Base-by-base conservation (phyloP, 2,329 filamentous ascomycete genomes). In the Paecilomyces dactylethromorphus region DNA sequence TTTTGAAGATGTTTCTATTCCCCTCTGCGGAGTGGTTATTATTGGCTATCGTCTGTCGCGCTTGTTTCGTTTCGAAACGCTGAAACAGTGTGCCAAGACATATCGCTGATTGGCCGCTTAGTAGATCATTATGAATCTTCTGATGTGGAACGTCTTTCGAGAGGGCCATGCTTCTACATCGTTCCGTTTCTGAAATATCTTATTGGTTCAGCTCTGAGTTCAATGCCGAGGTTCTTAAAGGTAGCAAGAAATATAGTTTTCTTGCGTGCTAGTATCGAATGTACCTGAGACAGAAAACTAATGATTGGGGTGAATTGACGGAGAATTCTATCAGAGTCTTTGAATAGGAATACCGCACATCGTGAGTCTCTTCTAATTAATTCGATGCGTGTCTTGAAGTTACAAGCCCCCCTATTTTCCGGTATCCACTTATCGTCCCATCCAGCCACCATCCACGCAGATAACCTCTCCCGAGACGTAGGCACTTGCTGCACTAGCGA, bases 391-490 rank as follows among this genome's bases (percentile, higher is more conserved):
- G 2, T 45, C 39, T 18, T 45, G 3, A 18, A 45, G 7, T 18
- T 45, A n/a, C 39, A 45, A 10, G 2, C 3, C 7, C 35, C 18
- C 15, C n/a, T 11, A 5, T 11, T 13, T 22, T 29, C 15, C 7
- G 11, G 13, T 45, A 13, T 10, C 22, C 2, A 8, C 50, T 64
- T 79, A 95, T 79, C 91, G 81, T 1, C 90, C 91, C 91, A 96
- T 95, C 91, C 91, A 96, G 11, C 92, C 92, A 7, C 92, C 92
- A 74, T 96, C 92, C 53, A 96, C 90, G 26, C 89, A 87, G 65
- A 96, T 70, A 4, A 91, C 80, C 75, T 96, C 90, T 0, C 92
- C 92, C 64, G 84, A 91, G 39, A 96, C 87, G 77, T 96, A 96
- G 10, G 79, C 84, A 70, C 89, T 90, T n/a, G 87, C 89, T 70